Evolutionary conservation across 345 rosid genomes (phyloP), one percentile per base, ranked within the genome.

Genomic region (Capsella bursapastoris): DNA sequence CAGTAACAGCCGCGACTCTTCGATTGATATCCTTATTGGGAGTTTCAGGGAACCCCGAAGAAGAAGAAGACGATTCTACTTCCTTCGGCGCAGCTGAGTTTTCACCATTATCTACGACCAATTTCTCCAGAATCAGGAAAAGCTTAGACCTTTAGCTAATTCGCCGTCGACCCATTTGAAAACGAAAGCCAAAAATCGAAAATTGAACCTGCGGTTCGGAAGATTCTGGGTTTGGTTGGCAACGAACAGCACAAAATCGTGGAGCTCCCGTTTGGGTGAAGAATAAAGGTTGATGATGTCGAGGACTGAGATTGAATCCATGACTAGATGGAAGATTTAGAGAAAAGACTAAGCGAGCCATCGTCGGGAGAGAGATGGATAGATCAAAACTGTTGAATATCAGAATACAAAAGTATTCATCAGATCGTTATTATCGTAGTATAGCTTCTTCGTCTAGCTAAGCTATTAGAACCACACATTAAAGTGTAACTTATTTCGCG

Each of bases 21-120:
- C 76, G 84, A 44, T 86, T 91, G 11, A 88, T 52, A 80, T 74
- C 79, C 32, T 81, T 88, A 71, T 79, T 88, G 1, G 98, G 98
- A 55, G 87, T 69, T 76, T 86, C 85, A 50, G 90, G 86, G 34
- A 81, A 80, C 22, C 78, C 87, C 52, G 75, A 47, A 71, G 79
- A 84, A 51, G 80, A 37, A 49, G 65, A 55, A 15, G 59, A 77
- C 48, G 76, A 35, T 63, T 70, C 38, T 14, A 52, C 18, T 62
- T 45, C 75, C 25, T 76, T 69, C 2, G 64, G 47, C 12, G 66
- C 52, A 38, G 61, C 13, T 6, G 71, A 32, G 16, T 2, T 35
- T 22, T 56, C 71, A 55, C 38, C 57, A 49, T 15, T 50, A 47
- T 72, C 88, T 15, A 60, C 72, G 16, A 50, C 73, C 76, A 64